These are phyloP conservation scores for Daldinia sp. DNA, from an alignment of 2,329 filamentous ascomycete genomes.

Conservation along the genomic window DNA sequence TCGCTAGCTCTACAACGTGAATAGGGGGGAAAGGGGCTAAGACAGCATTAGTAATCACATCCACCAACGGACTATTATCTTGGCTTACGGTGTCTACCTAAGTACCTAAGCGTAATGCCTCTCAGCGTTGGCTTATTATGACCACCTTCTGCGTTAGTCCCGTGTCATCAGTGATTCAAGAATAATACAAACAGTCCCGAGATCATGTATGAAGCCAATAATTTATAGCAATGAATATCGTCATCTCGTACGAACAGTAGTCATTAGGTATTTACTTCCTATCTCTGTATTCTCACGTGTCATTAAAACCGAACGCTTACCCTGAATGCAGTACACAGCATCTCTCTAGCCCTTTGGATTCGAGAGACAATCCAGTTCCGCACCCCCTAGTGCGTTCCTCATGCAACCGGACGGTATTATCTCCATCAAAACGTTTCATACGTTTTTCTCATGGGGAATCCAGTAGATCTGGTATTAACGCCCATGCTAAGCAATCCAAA, in stretches of 20 bases:
- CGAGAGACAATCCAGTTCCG: not conserved
- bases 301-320: conserved; percentile 20
- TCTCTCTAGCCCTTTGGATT: not conserved
- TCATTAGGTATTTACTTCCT: not conserved
- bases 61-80: not conserved
- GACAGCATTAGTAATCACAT: not conserved
- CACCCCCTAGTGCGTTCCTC: not conserved
- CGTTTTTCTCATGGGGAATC: not conserved
- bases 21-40: not conserved
- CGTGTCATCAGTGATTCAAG: no score
- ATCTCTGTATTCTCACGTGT: conserved; percentile 3
- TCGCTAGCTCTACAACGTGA: no score
- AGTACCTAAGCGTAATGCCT: no score
- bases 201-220: no score
- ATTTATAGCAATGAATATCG: not conserved
- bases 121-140: no score
- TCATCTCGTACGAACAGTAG: not conserved
- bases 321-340: conserved; percentile 19
- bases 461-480: conserved; percentile 23
- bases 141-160: no score
- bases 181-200: no score
- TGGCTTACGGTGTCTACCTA: not conserved
- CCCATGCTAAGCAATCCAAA: not conserved
- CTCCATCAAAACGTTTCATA: conserved; percentile 11
- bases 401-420: conserved; percentile 1